Base-by-base conservation (phyloP, 1,284 basidiomycete genomes). In the Irpex sp. region DNA sequence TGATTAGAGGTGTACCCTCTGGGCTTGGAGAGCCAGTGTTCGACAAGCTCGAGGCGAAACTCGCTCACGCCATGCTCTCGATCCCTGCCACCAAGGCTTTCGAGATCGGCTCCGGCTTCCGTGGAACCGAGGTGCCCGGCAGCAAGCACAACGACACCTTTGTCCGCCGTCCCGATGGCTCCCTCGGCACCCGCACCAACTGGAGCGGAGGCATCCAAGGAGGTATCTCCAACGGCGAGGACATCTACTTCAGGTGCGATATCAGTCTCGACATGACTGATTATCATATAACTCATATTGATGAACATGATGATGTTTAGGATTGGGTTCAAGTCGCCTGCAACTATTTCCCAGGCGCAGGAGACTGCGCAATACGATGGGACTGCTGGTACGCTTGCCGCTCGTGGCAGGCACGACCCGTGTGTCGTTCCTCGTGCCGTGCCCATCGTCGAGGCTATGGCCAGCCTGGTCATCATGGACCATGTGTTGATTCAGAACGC, bases 11-110 rank as follows among this genome's bases (percentile, higher is more conserved):
- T 67, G 87, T 92, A 5, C 96, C 97, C 49, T 78, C 90, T 17
- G 97, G 97, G 2, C 86, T 99, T 43, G 97, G 97, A 61, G 97
- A 99, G 77, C 97, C 97, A 54, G 93, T 94, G 63, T 99, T 99
- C 75, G 96, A 99, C 84, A 99, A 99, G 81, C 90, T 99, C 74
- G 97, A 98, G 77, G 97, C 97, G 37, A 88, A 89, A 69, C 88
- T 99, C 63, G 97, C 87, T 2, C 97, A 99, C 75, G 97, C 97
- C 15, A 99, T 99, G 96, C 86, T 99, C 63, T 96, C 93, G 65
- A 98, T 99, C 72, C 97, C 97, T 37, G 97, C 97, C 5, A 99
- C 97, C 63, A 99, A 99, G 76, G 95, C 88, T 3, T 99, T 99
- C 76, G 97, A 99, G 79, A 90, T 99, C 68, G 97, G 97, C 57